phyloP scores from a whole-genome alignment of 805 yeast genomes.

The Yarrowia deformans region DNA sequence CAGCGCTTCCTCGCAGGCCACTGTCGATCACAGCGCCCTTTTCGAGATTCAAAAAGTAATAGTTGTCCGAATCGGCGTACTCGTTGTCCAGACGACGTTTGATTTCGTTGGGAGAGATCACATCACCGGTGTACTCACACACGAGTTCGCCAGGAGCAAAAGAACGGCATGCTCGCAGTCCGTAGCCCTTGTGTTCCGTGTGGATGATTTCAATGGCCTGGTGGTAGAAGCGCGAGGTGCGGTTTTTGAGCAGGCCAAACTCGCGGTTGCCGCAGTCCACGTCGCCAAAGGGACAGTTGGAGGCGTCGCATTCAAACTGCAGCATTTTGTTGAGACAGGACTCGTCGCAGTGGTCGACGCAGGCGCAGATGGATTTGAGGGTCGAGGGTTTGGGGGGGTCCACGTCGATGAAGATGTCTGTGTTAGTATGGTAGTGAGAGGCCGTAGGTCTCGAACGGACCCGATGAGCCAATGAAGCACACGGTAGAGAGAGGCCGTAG shows the following conservation, averaged over 20 bases:
- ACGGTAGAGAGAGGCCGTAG: no score
- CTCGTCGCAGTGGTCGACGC: slow-evolving; percentile 50
- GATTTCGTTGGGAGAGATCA: slow-evolving; percentile 54
- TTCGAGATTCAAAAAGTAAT: slow-evolving; percentile 55
- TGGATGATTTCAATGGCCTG: slow-evolving; percentile 47
- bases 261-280: slow-evolving; percentile 54
- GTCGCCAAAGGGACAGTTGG: slow-evolving; percentile 49
- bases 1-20: slow-evolving; percentile 57
- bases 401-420: slow-evolving; percentile 44
- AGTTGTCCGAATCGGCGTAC: slow-evolving; percentile 51
- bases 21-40: slow-evolving; percentile 57
- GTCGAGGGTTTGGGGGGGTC: slow-evolving; percentile 40
- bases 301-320: slow-evolving; percentile 51
- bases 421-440: slow-evolving; percentile 5
- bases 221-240: slow-evolving; percentile 17
- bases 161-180: slow-evolving; percentile 53
- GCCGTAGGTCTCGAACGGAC: no score
- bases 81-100: slow-evolving; percentile 51
- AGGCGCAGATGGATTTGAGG: slow-evolving; percentile 44
- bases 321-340: slow-evolving; percentile 50
- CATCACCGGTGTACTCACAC: slow-evolving; percentile 60
- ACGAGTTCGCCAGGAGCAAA: slow-evolving; percentile 54
- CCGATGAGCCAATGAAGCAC: no score
- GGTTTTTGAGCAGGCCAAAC: slow-evolving; percentile 41
- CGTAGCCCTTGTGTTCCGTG: slow-evolving; percentile 55